These are phyloP conservation scores for Eragrostis tef DNA, from an alignment of 202 grass and related monocot genomes.

Conservation along the genomic window DNA sequence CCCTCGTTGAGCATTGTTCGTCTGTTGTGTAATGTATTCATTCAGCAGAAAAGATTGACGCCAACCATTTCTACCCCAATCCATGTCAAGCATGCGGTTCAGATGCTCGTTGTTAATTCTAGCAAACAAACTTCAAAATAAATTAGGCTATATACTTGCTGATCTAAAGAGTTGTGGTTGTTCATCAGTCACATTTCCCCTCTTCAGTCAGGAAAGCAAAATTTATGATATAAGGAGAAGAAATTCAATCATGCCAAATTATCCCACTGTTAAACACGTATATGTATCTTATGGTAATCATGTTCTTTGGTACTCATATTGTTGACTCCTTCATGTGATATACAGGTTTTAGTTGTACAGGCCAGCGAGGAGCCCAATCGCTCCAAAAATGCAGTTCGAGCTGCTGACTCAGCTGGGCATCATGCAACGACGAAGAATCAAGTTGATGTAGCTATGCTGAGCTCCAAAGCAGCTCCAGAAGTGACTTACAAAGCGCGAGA, in stretches of 20 bases:
- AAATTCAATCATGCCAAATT: not conserved
- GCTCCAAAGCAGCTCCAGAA: conserved; percentile 44
- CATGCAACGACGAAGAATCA: conserved; percentile 8
- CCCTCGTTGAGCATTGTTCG: not conserved
- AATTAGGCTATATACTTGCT: not conserved
- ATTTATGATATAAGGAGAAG: not conserved
- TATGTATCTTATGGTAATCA: too few relatives aligned
- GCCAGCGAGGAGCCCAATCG: conserved; percentile 43
- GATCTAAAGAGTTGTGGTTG: not conserved
- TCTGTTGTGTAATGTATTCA: not conserved
- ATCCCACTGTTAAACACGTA: too few relatives aligned
- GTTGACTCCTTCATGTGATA: conserved; percentile 2
- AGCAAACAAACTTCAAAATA: too few relatives aligned
- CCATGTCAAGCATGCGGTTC: conserved; percentile 23
- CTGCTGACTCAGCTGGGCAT: not conserved
- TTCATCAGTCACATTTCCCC: not conserved
- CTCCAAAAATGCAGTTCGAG: not conserved
- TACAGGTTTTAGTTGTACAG: conserved; percentile 69
- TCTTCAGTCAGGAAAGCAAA: not conserved
- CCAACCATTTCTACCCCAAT: conserved; percentile 6
- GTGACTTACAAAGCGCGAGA: conserved; percentile 53
- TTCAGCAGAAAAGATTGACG: not conserved
- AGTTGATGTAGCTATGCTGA: conserved; percentile 22
- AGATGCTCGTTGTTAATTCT: too few relatives aligned
- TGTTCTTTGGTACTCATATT: conserved; percentile 28